Conservation (phyloP, 306 rosid genomes). For the Sicyos edulis region DNA sequence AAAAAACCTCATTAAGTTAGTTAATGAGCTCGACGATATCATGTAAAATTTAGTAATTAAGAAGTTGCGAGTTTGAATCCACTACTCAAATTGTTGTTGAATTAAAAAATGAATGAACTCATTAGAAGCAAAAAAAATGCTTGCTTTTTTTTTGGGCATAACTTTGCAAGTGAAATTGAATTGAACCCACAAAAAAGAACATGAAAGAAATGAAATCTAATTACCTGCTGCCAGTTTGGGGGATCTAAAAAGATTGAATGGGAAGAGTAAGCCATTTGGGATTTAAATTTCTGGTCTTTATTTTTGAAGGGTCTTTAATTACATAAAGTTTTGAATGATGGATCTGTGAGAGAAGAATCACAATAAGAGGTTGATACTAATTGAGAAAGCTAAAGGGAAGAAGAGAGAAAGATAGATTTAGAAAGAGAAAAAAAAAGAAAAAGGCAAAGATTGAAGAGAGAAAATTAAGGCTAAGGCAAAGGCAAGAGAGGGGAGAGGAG, state of each 20-base stretch:
- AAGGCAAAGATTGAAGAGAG: neutral
- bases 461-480: neutral
- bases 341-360: neutral
- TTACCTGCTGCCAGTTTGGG: slow-evolving; percentile 94
- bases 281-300: neutral
- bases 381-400: too few species aligned
- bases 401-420: neutral
- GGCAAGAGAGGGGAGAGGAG: neutral
- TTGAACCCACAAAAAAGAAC: slow-evolving; percentile 19
- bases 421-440: neutral
- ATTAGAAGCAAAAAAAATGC: neutral
- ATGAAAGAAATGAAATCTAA: slow-evolving; percentile 31
- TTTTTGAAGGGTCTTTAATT: neutral
- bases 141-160: neutral
- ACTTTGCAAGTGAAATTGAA: slow-evolving; percentile 9
- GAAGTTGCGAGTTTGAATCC: too few species aligned
- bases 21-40: too few species aligned
- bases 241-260: slow-evolving; percentile 95
- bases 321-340: slow-evolving; percentile 9
- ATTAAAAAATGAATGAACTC: too few species aligned
- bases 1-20: neutral
- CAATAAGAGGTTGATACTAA: neutral
- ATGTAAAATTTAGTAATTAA: too few species aligned
- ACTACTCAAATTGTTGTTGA: too few species aligned
- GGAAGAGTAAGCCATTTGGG: slow-evolving; percentile 85